Evolutionary conservation across 768 basidiomycete species (phyloP).

Genomic region (Suillus brevipes): DNA sequence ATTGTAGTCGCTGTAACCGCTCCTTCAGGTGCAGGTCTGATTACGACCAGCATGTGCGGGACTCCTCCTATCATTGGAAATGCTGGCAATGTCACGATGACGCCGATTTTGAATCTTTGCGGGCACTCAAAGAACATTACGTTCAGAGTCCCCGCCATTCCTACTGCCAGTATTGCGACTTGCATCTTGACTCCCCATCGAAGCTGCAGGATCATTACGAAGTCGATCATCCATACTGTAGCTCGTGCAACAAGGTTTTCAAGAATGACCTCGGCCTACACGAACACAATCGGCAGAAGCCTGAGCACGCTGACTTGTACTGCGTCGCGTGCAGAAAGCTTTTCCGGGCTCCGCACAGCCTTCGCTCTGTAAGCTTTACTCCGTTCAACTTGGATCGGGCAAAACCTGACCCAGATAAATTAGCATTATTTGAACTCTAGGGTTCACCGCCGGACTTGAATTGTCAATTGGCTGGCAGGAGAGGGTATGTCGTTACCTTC

Average conservation of each 20-base stretch:
- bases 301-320: constrained; percentile 39
- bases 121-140: constrained; percentile 49
- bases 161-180: constrained; percentile 54
- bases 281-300: constrained; percentile 47
- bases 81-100: constrained; percentile 44
- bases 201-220: constrained; percentile 44
- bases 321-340: constrained; percentile 44
- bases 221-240: constrained; percentile 44
- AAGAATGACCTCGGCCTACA: constrained; percentile 37
- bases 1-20: constrained; percentile 42
- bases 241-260: constrained; percentile 43
- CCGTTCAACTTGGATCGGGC: not conserved
- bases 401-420: not conserved
- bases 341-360: constrained; percentile 37
- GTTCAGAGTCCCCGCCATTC: constrained; percentile 47
- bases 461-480: constrained; percentile 59
- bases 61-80: constrained; percentile 41
- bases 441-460: constrained; percentile 50
- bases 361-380: constrained; percentile 16
- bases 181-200: constrained; percentile 38
- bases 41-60: constrained; percentile 35
- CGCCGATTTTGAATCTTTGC: constrained; percentile 42
- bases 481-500: constrained; percentile 54
- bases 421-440: constrained; percentile 59
- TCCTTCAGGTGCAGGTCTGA: constrained; percentile 30